These are phyloP conservation scores for Amoebophrya sp. DNA, from an alignment of 169 alveolate species.

Conservation along the genomic window DNA sequence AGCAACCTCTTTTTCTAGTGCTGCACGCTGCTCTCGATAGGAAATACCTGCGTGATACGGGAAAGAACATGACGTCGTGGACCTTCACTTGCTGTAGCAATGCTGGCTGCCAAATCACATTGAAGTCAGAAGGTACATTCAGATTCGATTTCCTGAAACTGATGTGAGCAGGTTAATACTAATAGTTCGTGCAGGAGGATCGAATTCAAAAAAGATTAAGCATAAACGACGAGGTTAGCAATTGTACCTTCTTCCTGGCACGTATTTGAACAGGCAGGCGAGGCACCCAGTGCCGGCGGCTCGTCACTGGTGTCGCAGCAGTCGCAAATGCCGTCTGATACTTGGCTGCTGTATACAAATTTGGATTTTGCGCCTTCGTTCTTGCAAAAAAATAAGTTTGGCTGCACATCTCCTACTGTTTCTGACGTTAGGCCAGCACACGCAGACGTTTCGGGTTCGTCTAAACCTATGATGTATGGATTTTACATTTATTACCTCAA, in stretches of 20 bases:
- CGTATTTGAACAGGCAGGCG: neutral
- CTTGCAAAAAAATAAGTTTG: neutral
- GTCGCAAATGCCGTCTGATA: slow-evolving; percentile 1
- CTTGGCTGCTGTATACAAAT: neutral
- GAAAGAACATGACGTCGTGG: too few relatives aligned
- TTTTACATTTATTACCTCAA: too few relatives aligned
- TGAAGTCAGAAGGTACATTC: too few relatives aligned
- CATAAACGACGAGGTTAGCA: too few relatives aligned
- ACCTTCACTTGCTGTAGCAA: too few relatives aligned
- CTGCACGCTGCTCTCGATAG: neutral
- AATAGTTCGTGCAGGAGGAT: too few relatives aligned
- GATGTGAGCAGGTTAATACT: too few relatives aligned
- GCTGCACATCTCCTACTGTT: neutral
- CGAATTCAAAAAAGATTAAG: too few relatives aligned
- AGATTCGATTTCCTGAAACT: too few relatives aligned
- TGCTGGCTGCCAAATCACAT: too few relatives aligned
- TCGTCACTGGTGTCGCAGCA: slow-evolving; percentile 20
- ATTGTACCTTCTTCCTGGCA: neutral
- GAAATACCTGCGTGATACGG: too few relatives aligned
- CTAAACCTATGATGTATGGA: too few relatives aligned
- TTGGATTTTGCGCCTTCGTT: neutral
- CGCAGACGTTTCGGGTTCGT: neutral
- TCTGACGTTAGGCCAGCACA: neutral
- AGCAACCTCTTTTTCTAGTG: neutral
- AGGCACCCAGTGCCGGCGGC: neutral